phyloP scores from a whole-genome alignment of 192 early-diverging fungal species.

The Gamsiella multidivaricata region DNA sequence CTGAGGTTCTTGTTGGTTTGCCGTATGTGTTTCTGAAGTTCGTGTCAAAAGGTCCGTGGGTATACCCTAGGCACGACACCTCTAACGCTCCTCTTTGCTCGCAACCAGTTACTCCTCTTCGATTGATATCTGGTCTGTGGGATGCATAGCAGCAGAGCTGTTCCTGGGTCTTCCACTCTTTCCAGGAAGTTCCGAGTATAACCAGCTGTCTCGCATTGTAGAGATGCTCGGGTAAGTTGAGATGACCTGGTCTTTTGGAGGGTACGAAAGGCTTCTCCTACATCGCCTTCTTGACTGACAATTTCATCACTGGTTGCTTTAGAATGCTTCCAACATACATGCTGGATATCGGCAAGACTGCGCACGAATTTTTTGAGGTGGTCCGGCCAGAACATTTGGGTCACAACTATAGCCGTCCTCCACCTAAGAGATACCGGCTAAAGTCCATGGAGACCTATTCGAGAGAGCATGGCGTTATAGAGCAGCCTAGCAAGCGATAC shows the following conservation, averaged over 20 bases:
- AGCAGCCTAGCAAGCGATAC: slow-evolving; percentile 94
- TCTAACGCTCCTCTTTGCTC: neutral
- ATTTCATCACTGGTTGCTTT: neutral
- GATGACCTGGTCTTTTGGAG: neutral
- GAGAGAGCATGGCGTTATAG: slow-evolving; percentile 81
- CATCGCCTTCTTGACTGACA: neutral
- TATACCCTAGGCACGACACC: too few relatives aligned
- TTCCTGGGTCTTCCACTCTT: slow-evolving; percentile 95
- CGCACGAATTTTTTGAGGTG: slow-evolving; percentile 88
- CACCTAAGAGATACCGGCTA: slow-evolving; percentile 68
- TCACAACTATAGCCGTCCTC: slow-evolving; percentile 12
- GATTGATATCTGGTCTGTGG: slow-evolving; percentile 99
- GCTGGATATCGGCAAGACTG: slow-evolving; percentile 92
- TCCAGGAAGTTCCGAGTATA: slow-evolving; percentile 95
- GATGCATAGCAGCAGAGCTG: slow-evolving; percentile 98
- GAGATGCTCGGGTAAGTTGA: slow-evolving; percentile 83
- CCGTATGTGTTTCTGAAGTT: slow-evolving; percentile 56
- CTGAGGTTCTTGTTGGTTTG: slow-evolving; percentile 94
- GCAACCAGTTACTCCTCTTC: slow-evolving; percentile 80
- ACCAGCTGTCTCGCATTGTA: slow-evolving; percentile 94
- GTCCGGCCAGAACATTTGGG: slow-evolving; percentile 44
- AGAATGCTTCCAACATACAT: slow-evolving; percentile 89
- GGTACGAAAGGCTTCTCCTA: too few relatives aligned
- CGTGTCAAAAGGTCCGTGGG: too few relatives aligned
- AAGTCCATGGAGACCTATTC: slow-evolving; percentile 86